Base-by-base conservation (phyloP, 2,329 filamentous ascomycete species). In the Decorospora gaudefroyi region DNA sequence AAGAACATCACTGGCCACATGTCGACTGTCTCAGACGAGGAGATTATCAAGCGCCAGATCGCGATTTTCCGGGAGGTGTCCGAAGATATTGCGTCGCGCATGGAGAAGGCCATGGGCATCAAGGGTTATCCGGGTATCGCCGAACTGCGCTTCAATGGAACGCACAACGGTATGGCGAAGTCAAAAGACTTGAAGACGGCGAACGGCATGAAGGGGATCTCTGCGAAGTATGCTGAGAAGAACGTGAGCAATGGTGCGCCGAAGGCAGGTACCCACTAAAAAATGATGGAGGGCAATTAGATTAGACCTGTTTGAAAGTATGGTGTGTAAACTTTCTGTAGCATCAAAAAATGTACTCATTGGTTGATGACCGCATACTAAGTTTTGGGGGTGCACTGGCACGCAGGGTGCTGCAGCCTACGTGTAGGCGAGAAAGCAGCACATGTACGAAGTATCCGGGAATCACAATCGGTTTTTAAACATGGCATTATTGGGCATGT, bases 11-110 rank as follows among this genome's bases (percentile, higher is more conserved):
- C 79, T 0, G 80, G 80, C 2, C 83, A 85, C 68, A 85, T 85
- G 80, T 71, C 68, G 18, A 74, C 76, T 2, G 85, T 81, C 63
- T 72, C 70, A 34, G 72, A 82, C 29, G 70, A 82, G 52, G 82
- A 85, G 64, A 78, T 83, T 3, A 72, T 85, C 65, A 84, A 82
- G 74, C 72, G 82, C 11, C 80, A 85, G 67, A 84, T 85, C 46
- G 78, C 75, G 38, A 85, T 85, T 61, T 85, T 85, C 74, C 74
- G 82, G 1, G 81, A 85, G 60, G 82, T 85, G 0, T 78, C 76
- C 5, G 72, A 78, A 0, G 81, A 85, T 35, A 70, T 85, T 18
- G 82, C 81, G 0, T 62, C 69, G 7, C 71, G 81, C 0, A 61
- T 85, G 0, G 82, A 85, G 73, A 84, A 84, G 73, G 80, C 80